Percentiles rank a stretch among this genome's conserved stretches.
Conservation (phyloP, 2,329 filamentous ascomycete genomes). For the Alternaria sp. region DNA sequence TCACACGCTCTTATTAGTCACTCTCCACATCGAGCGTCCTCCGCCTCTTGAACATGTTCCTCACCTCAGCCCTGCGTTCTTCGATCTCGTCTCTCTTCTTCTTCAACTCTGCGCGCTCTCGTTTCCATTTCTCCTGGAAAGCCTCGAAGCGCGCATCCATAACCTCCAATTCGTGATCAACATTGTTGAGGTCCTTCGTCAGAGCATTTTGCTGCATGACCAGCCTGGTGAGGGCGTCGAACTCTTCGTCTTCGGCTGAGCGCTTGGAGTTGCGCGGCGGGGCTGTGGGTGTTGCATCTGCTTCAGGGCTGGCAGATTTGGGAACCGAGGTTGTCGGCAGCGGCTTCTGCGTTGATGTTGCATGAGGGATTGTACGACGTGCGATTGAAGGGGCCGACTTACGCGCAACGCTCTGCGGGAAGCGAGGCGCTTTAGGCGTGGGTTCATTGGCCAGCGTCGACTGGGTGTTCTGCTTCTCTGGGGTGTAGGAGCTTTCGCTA, state of each 20-base stretch:
- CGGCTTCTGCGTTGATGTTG: background rate
- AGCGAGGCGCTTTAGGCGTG: background rate
- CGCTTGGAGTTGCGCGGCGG: slow-evolving; percentile 5
- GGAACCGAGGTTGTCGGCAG: background rate
- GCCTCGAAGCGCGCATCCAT: background rate
- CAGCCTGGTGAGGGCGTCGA: slow-evolving; percentile 6
- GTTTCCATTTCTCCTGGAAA: slow-evolving; percentile 10
- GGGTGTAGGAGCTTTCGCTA: slow-evolving; percentile 1
- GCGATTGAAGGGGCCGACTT: background rate
- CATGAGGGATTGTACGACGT: background rate
- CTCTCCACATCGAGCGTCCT: background rate
- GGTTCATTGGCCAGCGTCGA: background rate
- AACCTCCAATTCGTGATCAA: slow-evolving; percentile 11
- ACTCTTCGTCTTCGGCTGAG: slow-evolving; percentile 15
- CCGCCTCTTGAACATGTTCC: slow-evolving; percentile 17
- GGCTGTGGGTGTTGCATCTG: background rate
- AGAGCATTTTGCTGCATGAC: slow-evolving; percentile 8
- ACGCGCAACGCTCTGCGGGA: background rate
- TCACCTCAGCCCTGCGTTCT: background rate
- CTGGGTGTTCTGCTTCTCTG: slow-evolving; percentile 2
- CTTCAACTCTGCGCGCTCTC: background rate
- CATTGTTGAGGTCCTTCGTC: slow-evolving; percentile 9
- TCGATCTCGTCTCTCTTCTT: background rate
- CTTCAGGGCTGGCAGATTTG: background rate
- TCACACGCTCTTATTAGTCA: background rate